Percentiles rank a stretch among this genome's conserved stretches.
phyloP scores from a whole-genome alignment of 768 basidiomycete genomes.

The Coprinellus micaceus region DNA sequence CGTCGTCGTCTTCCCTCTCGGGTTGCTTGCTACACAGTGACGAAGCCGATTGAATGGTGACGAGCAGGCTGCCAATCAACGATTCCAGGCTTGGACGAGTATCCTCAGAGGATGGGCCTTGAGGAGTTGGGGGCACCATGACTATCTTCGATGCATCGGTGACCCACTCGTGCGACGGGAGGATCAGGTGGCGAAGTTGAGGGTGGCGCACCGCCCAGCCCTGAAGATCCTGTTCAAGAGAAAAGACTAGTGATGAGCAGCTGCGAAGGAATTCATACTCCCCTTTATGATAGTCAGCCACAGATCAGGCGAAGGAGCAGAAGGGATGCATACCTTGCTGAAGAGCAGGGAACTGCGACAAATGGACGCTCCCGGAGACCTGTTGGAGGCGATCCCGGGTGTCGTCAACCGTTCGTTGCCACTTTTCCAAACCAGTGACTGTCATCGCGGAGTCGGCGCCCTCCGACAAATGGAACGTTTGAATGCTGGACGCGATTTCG shows the following conservation, averaged over 20 bases:
- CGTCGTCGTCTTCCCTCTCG: conserved; percentile 18
- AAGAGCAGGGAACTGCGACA: conserved; percentile 30
- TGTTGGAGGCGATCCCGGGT: conserved; percentile 22
- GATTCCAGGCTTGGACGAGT: conserved; percentile 21
- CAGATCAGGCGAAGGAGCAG: background rate
- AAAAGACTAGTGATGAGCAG: background rate
- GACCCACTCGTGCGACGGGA: conserved; percentile 8
- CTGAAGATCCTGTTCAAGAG: background rate
- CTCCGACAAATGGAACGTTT: too few species aligned
- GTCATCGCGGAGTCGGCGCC: too few species aligned
- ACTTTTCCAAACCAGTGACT: conserved; percentile 19
- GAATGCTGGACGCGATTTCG: conserved; percentile 1
- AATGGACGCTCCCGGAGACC: conserved; percentile 17
- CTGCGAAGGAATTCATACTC: conserved; percentile 2
- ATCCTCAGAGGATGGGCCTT: background rate
- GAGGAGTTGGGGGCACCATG: background rate
- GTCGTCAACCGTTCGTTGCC: conserved; percentile 21
- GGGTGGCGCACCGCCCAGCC: conserved; percentile 7
- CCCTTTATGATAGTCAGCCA: background rate
- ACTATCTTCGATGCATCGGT: background rate
- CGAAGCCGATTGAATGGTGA: conserved; percentile 61
- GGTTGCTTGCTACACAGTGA: conserved; percentile 16
- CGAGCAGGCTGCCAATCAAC: conserved; percentile 61
- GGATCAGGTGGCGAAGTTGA: conserved; percentile 8
- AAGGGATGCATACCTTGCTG: conserved; percentile 30